phyloP scores from a whole-genome alignment of 176 grass and related monocot genomes.

The Bromus sterilis region DNA sequence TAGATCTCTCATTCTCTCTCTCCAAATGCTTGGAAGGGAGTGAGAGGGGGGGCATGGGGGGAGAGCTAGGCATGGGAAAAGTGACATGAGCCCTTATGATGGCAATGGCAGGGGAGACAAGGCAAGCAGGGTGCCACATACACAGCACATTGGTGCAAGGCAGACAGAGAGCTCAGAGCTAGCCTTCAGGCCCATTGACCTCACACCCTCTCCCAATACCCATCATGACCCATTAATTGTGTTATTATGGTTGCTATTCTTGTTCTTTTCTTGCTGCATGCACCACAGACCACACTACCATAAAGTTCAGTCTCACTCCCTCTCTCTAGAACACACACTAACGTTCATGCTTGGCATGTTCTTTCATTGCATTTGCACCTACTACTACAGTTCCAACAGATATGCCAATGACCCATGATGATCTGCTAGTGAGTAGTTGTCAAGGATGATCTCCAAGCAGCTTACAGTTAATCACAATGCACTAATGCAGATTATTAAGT shows the following conservation, averaged over 20 bases:
- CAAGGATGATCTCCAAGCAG: not conserved
- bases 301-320: not conserved
- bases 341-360: not conserved
- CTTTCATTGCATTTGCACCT: not conserved
- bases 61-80: constrained; percentile 63
- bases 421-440: not conserved
- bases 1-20: not conserved
- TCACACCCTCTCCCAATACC: constrained; percentile 23
- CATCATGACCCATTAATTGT: constrained; percentile 90
- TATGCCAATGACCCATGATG: not conserved
- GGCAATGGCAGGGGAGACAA: constrained; percentile 28
- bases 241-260: constrained; percentile 25
- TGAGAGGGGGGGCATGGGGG: not conserved
- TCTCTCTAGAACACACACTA: not conserved
- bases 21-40: not conserved
- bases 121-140: constrained; percentile 17
- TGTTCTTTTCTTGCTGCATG: constrained; percentile 19
- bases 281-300: not conserved
- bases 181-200: constrained; percentile 50
- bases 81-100: constrained; percentile 64
- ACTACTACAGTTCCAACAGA: not conserved
- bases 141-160: constrained; percentile 34
- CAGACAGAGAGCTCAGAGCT: constrained; percentile 26
- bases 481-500: not conserved
- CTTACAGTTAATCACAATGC: not conserved